phyloP scores from a whole-genome alignment of 371 early-diverging fungal genomes.

The Haplosporangium sp. region DNA sequence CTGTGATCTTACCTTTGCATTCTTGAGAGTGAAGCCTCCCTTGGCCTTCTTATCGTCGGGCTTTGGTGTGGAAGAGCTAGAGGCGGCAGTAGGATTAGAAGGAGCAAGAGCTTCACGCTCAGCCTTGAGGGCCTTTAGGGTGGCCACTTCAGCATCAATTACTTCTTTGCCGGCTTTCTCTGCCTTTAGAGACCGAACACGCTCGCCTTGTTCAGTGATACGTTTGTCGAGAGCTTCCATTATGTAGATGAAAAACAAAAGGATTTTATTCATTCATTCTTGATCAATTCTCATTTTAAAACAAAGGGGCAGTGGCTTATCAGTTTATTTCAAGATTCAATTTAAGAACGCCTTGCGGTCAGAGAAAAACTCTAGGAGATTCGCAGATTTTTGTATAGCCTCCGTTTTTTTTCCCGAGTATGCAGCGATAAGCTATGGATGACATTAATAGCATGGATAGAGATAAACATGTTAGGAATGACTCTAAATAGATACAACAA shows the following conservation, averaged over 20 bases:
- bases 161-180: slow-evolving; percentile 67
- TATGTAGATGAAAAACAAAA: background rate
- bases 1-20: slow-evolving; percentile 71
- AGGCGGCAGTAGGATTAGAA: slow-evolving; percentile 22
- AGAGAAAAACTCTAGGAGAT: slow-evolving; percentile 31
- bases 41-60: slow-evolving; percentile 53
- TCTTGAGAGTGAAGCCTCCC: slow-evolving; percentile 71
- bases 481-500: background rate
- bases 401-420: slow-evolving; percentile 17
- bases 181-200: slow-evolving; percentile 72
- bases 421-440: slow-evolving; percentile 22
- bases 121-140: slow-evolving; percentile 71
- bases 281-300: background rate
- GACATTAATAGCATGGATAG: background rate
- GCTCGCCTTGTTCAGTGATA: slow-evolving; percentile 71
- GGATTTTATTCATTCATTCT: background rate
- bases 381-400: slow-evolving; percentile 9
- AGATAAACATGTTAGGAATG: background rate
- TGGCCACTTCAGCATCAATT: slow-evolving; percentile 70
- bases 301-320: background rate
- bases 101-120: slow-evolving; percentile 65
- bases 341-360: slow-evolving; percentile 22
- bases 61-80: slow-evolving; percentile 29
- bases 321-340: slow-evolving; percentile 1
- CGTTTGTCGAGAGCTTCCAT: slow-evolving; percentile 64